phyloP scores from a whole-genome alignment of 225 moss, liverwort and hornwort genomes.

The Bryum argenteum region DNA sequence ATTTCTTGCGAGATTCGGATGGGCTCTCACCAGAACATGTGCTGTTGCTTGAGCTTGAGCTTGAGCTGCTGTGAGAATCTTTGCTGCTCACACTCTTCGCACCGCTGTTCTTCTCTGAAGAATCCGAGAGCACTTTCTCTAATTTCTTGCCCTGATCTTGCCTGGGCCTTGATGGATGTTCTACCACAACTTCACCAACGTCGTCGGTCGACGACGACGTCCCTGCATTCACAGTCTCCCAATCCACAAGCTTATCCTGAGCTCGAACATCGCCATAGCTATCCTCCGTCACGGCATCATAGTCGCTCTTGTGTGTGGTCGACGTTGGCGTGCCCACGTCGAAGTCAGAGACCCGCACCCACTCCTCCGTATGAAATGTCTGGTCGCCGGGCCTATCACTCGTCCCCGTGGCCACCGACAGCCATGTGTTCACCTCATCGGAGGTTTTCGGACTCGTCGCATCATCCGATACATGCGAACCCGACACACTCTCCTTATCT shows the following conservation, averaged over 20 bases:
- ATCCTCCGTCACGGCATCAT: constrained; percentile 42
- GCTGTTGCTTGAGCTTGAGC: constrained; percentile 29
- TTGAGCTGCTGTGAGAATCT: constrained; percentile 29
- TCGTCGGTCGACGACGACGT: constrained; percentile 48
- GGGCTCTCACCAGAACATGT: constrained; percentile 21
- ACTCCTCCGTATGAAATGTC: constrained; percentile 57
- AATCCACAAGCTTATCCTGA: constrained; percentile 57
- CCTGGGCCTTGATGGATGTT: constrained; percentile 39
- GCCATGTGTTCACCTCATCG: constrained; percentile 29
- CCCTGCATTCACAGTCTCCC: constrained; percentile 60
- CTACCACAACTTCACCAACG: constrained; percentile 27
- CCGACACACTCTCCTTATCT: constrained; percentile 52
- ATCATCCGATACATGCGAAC: constrained; percentile 51
- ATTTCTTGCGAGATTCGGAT: constrained; percentile 24
- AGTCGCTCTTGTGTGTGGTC: constrained; percentile 50
- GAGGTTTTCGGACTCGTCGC: constrained; percentile 36
- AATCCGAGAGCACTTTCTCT: constrained; percentile 32
- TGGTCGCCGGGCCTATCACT: constrained; percentile 41
- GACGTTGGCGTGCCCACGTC: constrained; percentile 58
- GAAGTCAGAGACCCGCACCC: constrained; percentile 64
- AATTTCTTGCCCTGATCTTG: constrained; percentile 34
- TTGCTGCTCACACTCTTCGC: constrained; percentile 42
- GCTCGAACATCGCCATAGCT: constrained; percentile 33
- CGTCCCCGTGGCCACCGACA: constrained; percentile 34
- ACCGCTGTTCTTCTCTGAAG: constrained; percentile 42